Conservation (phyloP, 768 basidiomycete genomes). For the Xerocomellus chrysenteron region DNA sequence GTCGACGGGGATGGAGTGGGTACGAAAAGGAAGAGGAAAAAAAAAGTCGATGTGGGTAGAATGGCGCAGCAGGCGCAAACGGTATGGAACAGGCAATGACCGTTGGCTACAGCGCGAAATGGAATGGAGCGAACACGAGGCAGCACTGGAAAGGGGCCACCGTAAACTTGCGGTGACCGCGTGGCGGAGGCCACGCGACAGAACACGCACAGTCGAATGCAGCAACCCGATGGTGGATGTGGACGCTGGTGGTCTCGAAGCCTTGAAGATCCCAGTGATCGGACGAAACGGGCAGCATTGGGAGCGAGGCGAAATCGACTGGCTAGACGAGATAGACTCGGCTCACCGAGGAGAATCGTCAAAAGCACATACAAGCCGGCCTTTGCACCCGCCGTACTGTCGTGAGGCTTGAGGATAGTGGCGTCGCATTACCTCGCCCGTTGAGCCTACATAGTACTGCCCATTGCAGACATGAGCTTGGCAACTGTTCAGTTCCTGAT, state of each 20-base stretch:
- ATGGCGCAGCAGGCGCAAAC: slow-evolving; percentile 25
- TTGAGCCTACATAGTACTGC: too few species aligned
- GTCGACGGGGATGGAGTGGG: not conserved
- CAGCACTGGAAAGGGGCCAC: slow-evolving; percentile 28
- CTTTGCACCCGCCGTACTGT: too few species aligned
- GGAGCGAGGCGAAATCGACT: too few species aligned
- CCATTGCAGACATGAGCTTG: too few species aligned
- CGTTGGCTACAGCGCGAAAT: slow-evolving; percentile 14
- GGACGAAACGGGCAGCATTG: not conserved
- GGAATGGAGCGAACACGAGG: slow-evolving; percentile 30
- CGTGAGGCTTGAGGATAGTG: not conserved
- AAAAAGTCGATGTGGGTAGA: slow-evolving; percentile 2
- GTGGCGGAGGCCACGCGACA: slow-evolving; percentile 17
- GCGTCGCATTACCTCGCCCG: not conserved
- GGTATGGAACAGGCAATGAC: slow-evolving; percentile 22
- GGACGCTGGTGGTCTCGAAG: not conserved
- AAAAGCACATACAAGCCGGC: not conserved
- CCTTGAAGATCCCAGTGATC: not conserved
- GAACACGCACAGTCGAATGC: not conserved
- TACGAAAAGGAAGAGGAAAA: slow-evolving; percentile 1
- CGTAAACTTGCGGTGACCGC: slow-evolving; percentile 11
- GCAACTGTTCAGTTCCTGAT: too few species aligned
- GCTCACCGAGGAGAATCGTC: not conserved
- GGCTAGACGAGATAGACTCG: not conserved
- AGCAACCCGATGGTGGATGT: not conserved